Evolutionary conservation across 1,284 basidiomycete genomes (phyloP), one percentile per base, ranked within the genome.

Genomic region (Tilletia caries): DNA sequence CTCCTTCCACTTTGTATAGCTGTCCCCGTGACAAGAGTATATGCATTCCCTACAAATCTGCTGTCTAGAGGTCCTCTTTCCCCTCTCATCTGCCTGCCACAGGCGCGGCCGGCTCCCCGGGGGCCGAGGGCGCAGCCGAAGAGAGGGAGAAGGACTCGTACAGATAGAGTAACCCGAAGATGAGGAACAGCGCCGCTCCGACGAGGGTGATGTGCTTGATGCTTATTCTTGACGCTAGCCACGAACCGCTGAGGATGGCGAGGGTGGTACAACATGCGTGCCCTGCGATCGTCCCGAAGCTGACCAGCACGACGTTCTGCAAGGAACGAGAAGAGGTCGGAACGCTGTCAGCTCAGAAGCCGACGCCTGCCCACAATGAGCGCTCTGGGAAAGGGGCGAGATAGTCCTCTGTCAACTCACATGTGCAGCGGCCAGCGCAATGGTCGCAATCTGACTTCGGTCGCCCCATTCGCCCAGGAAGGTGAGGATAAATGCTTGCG

Each of bases 391-490:
- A 41, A 15, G 2, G 37, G 37, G 37, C 10, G 37, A 15, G 37
- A 2, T 18, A 27, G 25, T 34, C 15, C 27, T 34, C 46, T 37
- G 6, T 29, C 18, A 13, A 87, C 91, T 77, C 80, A 97, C 95
- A 86, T 98, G 93, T 29, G 95, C 93, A 43, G 95, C 95, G 1
- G 92, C 96, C 64, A 98, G 87, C 1, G 93, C 95, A 75, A 98
- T 97, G 0, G 95, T 98, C 0, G 96, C 92, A 77, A 98, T 95
- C 85, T 98, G 96, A 80, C 92, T 94, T 58, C 95, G 86, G 85
- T 98, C 96, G 0, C 95, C 96, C 95, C 95, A 98, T 84, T 98
- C 95, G 27, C 95, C 96, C 13, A 98, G 86, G 84, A 98, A 98
- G 0, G 95, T 98, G 69, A 98, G 86, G 46, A 95, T 86, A 77